Evolutionary conservation across 2,329 filamentous ascomycete genomes (phyloP), one percentile per base, ranked within the genome.

Genomic region (Coniochaeta prunicola): DNA sequence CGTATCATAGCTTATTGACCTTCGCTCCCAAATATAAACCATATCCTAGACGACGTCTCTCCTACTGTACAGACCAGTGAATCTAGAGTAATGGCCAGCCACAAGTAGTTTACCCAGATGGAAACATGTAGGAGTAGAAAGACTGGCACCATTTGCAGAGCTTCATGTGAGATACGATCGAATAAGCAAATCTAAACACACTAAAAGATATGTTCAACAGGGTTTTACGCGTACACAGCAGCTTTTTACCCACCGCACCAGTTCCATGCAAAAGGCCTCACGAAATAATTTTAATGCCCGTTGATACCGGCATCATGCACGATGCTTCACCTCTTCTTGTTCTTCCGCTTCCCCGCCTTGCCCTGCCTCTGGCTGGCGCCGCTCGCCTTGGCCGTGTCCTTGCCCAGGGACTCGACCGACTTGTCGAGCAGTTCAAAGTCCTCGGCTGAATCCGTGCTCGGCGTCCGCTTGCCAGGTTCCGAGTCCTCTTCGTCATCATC

Each of bases 381-480:
- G 19, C 77, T 79, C 4, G 79, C 67, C 74, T 82, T 83, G 60
- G 74, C 75, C 69, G 78, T 78, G 60, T 74, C 75, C 69, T 78
- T 78, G 62, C 70, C 72, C 24, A 84, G 74, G 57, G 80, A 81
- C 62, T 84, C 81, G 21, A 80, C 76, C 65, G 80, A 83, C 74
- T 85, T 85, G 68, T 85, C 83, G 10, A 87, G 73, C 45, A 86
- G 71, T 73, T 88, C 84, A 71, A 84, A 87, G 68, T 86, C 84
- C 59, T 76, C 78, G 21, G 80, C 77, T 1, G 83, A 85, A 66
- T 82, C 83, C 24, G 79, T 82, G 68, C 77, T 82, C 24, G 82
- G 77, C 31, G 81, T 81, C 59, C 73, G 73, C 71, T 83, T 77
- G 45, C 78, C 72, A 4, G 71, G 74, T 61, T 82, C 81, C 15